These are phyloP conservation scores for Torrubiella hemipterigena DNA, from an alignment of 2,329 filamentous ascomycete species.

Conservation along the genomic window DNA sequence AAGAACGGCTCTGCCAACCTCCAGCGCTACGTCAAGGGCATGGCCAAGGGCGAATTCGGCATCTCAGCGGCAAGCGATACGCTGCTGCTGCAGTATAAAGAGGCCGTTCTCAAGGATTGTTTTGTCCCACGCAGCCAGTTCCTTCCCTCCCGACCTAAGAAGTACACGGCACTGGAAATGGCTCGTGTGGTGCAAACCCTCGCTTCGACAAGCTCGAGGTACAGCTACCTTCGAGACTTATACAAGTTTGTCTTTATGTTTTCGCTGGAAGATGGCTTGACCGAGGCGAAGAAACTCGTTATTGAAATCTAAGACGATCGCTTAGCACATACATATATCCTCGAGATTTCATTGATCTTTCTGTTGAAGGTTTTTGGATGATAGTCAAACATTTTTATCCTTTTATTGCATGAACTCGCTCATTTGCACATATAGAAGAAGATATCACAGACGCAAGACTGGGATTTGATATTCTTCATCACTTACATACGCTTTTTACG, in stretches of 20 bases:
- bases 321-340: too few relatives aligned
- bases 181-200: slow-evolving; percentile 71
- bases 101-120: slow-evolving; percentile 62
- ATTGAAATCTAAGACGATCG: too few relatives aligned
- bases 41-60: slow-evolving; percentile 72
- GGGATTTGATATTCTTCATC: too few relatives aligned
- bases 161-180: slow-evolving; percentile 60
- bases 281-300: too few relatives aligned
- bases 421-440: neutral
- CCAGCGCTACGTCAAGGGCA: slow-evolving; percentile 62
- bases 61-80: slow-evolving; percentile 55
- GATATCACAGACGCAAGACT: neutral
- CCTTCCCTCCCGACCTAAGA: slow-evolving; percentile 41
- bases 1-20: slow-evolving; percentile 41
- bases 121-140: slow-evolving; percentile 29
- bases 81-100: slow-evolving; percentile 69
- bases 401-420: too few relatives aligned
- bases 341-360: too few relatives aligned
- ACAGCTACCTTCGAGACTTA: slow-evolving; percentile 69
- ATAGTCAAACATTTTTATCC: too few relatives aligned
- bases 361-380: too few relatives aligned
- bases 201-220: slow-evolving; percentile 52
- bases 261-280: slow-evolving; percentile 68
- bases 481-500: too few relatives aligned
- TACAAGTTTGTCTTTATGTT: slow-evolving; percentile 80